Conservation (phyloP, 164 flowering plant genomes). For the Aristolochia californica region DNA sequence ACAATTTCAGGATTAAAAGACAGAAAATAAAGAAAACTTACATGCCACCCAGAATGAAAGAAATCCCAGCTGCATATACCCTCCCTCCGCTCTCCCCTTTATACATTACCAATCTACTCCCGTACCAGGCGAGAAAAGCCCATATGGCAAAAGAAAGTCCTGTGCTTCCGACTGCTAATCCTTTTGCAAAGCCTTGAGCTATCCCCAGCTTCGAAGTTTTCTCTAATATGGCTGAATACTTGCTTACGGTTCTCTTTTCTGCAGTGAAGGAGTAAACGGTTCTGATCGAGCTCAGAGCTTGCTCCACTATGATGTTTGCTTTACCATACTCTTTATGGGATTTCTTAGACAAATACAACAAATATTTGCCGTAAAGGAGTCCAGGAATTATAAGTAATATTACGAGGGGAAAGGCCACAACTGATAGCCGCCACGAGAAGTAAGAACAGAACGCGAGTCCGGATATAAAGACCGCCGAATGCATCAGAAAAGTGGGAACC, state of each 20-base stretch:
- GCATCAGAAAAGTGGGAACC: constrained; percentile 77
- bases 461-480: constrained; percentile 59
- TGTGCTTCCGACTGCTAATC: constrained; percentile 81
- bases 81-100: constrained; percentile 82
- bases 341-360: constrained; percentile 42
- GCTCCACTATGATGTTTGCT: constrained; percentile 67
- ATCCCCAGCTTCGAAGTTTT: constrained; percentile 55
- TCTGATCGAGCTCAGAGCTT: constrained; percentile 72
- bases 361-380: constrained; percentile 66
- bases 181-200: constrained; percentile 78
- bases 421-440: constrained; percentile 78
- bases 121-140: constrained; percentile 91
- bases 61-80: constrained; percentile 70
- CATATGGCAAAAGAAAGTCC: constrained; percentile 78
- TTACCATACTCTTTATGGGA: constrained; percentile 49
- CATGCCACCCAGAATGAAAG: constrained; percentile 75
- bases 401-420: constrained; percentile 63
- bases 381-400: constrained; percentile 73
- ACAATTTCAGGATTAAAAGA: neutral
- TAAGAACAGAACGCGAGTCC: constrained; percentile 65
- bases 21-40: constrained; percentile 28
- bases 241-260: constrained; percentile 44
- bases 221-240: constrained; percentile 40
- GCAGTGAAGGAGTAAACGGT: constrained; percentile 76
- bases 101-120: constrained; percentile 68